phyloP scores from a whole-genome alignment of 805 yeast species.

The Yamadazyma ubonensis region DNA sequence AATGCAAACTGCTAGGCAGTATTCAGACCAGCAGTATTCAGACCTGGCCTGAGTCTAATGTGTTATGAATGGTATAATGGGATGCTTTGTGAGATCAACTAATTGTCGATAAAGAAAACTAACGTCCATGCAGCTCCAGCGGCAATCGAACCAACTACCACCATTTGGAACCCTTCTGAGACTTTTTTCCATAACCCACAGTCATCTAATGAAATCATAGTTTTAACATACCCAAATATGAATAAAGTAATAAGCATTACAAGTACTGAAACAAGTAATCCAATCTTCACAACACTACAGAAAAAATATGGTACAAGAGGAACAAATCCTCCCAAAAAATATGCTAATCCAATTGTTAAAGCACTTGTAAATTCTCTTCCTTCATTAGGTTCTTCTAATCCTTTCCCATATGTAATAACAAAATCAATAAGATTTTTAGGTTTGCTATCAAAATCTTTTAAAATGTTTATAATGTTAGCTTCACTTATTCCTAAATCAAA shows the following conservation, averaged over 20 bases:
- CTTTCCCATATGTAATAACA: conserved; percentile 83
- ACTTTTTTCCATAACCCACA: conserved; percentile 60
- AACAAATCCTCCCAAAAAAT: conserved; percentile 88
- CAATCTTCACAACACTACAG: conserved; percentile 69
- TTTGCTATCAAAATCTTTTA: conserved; percentile 72
- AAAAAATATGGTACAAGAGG: conserved; percentile 93
- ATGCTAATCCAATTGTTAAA: conserved; percentile 82
- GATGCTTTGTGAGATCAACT: too few species aligned
- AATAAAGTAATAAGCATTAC: conserved; percentile 86
- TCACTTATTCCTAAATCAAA: conserved; percentile 72
- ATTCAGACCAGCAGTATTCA: too few species aligned
- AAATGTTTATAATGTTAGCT: conserved; percentile 68
- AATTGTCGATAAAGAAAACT: conserved; percentile 67
- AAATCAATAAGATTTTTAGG: conserved; percentile 83
- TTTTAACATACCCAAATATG: conserved; percentile 82
- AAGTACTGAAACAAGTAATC: conserved; percentile 68
- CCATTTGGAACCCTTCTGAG: conserved; percentile 87
- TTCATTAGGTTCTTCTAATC: conserved; percentile 94
- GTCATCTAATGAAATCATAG: conserved; percentile 76
- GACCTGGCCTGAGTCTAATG: too few species aligned
- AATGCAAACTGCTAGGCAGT: conserved; percentile 1
- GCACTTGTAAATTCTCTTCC: conserved; percentile 88
- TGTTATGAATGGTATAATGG: too few species aligned
- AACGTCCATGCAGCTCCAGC: conserved; percentile 96
- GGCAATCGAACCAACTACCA: conserved; percentile 92